Conservation (phyloP, 768 basidiomycete species). For the Lactifluus volemus region DNA sequence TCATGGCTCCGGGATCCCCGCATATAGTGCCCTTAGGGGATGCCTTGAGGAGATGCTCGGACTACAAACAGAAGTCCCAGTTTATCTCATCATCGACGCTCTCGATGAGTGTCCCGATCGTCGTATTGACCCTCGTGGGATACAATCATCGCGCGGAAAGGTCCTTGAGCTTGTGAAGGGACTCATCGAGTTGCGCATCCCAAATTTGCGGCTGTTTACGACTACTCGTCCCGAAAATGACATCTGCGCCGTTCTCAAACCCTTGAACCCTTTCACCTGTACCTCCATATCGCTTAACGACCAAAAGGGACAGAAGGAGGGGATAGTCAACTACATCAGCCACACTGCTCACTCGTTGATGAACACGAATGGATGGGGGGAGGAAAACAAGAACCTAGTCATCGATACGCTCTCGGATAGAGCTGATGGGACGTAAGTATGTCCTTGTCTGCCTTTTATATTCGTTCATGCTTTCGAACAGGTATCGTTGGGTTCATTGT, state of each 20-base stretch:
- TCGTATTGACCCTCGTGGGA: neutral
- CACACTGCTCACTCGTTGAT: neutral
- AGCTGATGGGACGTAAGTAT: constrained; percentile 1
- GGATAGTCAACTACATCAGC: neutral
- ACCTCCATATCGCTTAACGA: neutral
- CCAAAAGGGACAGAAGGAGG: neutral
- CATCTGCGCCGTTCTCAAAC: neutral
- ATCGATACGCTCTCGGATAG: neutral
- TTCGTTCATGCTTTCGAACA: neutral
- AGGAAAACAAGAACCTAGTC: neutral
- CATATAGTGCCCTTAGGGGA: neutral
- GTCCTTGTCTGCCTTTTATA: neutral
- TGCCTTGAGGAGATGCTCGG: neutral
- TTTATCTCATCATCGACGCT: neutral
- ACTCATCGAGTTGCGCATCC: neutral
- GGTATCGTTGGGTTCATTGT: constrained; percentile 5
- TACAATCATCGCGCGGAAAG: neutral
- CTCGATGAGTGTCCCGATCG: neutral
- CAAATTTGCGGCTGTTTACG: neutral
- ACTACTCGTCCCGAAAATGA: neutral
- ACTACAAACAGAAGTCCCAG: neutral
- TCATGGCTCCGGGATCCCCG: neutral
- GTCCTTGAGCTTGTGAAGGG: neutral
- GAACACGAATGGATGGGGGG: neutral
- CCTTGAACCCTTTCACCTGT: neutral